Base-by-base conservation (phyloP, 2,329 filamentous ascomycete genomes). In the Sclerotinia minor region DNA sequence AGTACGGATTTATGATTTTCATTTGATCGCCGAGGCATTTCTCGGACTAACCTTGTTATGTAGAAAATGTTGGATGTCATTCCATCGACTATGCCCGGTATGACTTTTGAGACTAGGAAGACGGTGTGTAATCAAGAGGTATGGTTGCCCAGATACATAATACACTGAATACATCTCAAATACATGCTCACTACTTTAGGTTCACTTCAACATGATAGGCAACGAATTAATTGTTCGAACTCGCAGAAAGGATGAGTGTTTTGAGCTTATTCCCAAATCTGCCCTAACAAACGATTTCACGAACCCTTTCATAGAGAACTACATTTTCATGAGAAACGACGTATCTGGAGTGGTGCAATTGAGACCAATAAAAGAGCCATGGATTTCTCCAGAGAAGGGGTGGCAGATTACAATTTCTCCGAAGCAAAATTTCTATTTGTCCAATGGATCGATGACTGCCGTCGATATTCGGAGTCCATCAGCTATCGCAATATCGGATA, bases 401-500 rank as follows among this genome's bases (percentile, higher is more conserved):
- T 80, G 78, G 76, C 66, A 68, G 47, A 71, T 76, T 9, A 38
- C 60, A 9, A 6, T 19, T 17, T 26, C 21, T 15, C 15, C 26
- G 1, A 7, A 52, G 3, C 7, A 49, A n/a, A n/a, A 38, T 1
- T 55, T 26, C 15, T 7, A 53, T 17, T 57, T 81, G 9, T 54
- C 59, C 1, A 74, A 71, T 13, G 72, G 68, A 3, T 44, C 64
- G 0, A 63, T 57, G 8, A 69, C 35, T 9, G 64, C 82, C 5
- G 60, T 84, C 7, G 77, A 79, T 44, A 67, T 77, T 15, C 57
- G 66, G 1, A 82, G 81, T 55, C 2, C 19, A 0, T 80, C 81
- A 1, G 78, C 77, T 2, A 57, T 45, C 21, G 58, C 50, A 0
- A 70, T 83, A 6, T 72, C 72, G 4, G n/a, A 66, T 0, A 71